Conservation (phyloP, 2,329 filamentous ascomycete species). For the Talaromyces islandicus region DNA sequence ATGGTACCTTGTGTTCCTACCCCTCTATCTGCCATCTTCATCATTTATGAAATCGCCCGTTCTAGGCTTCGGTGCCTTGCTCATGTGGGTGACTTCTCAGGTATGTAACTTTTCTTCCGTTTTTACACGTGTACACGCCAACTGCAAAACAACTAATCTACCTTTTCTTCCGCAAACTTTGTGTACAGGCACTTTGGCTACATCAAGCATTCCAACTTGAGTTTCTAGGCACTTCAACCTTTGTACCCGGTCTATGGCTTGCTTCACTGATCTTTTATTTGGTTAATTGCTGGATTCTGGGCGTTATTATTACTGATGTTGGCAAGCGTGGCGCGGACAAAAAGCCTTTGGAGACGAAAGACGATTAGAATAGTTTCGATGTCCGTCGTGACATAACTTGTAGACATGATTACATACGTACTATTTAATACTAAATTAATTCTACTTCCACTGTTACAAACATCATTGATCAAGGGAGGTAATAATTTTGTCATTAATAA, state of each 20-base stretch:
- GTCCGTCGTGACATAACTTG: background rate
- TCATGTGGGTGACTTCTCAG: constrained; percentile 71
- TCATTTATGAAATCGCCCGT: constrained; percentile 57
- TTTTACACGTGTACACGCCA: background rate
- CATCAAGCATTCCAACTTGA: constrained; percentile 71
- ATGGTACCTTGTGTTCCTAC: constrained; percentile 93
- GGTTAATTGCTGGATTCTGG: constrained; percentile 82
- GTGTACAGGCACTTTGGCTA: constrained; percentile 57
- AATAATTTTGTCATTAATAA: background rate
- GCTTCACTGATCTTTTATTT: constrained; percentile 73
- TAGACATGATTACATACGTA: background rate
- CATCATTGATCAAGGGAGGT: background rate
- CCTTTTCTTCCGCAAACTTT: no score
- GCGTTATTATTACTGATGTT: constrained; percentile 68
- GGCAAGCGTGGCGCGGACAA: constrained; percentile 13
- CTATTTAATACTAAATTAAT: background rate
- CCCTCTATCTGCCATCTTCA: constrained; percentile 79
- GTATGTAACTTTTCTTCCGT: constrained; percentile 21
- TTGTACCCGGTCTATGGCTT: constrained; percentile 75
- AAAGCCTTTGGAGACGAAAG: background rate
- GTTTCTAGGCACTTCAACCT: constrained; percentile 75
- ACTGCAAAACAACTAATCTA: background rate
- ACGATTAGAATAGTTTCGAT: background rate
- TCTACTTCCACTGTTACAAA: background rate
- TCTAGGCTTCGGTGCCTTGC: constrained; percentile 60